Evolutionary conservation across 179 eudicot genomes (phyloP), one percentile per base, ranked within the genome.

Genomic region (Silene coronaria): DNA sequence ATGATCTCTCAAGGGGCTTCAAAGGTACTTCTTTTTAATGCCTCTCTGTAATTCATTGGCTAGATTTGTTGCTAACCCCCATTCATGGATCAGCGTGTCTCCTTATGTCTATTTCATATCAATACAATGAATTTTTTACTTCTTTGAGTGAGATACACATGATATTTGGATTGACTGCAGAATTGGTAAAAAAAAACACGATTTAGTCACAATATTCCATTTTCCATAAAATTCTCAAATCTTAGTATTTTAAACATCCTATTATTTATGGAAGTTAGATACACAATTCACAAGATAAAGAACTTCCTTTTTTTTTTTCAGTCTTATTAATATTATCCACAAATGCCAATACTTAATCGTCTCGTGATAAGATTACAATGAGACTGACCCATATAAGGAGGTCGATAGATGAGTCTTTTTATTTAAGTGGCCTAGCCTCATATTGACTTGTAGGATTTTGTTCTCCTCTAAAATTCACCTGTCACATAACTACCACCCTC

Each of bases 1-100:
- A 93, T 93, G 98, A 93, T 93, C 78, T 93, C 98, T 27, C 98
- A 93, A 82, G 98, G 98, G 66, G 98, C 98, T 76, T 91, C 97
- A 3, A 93, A 93, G 90, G 97, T 91, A 73, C 30, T 75, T 24
- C n/a, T 46, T 51, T 65, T 28, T 30, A 68, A 13, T 22, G 17
- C 17, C 55, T 48, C 55, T 23, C n/a, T 27, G 13, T 34, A 51
- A 71, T n/a, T 27, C 21, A 22, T 61, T 42, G 61, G 46, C n/a
- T 68, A 9, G 10, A 30, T 63, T 62, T 62, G 70, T 13, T 13
- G 4, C 46, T 66, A 34, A 42, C 48, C 48, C 48, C 48, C 48
- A 42, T 42, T 42, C 48, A 42, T 42, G 48, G 8, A 42, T 42
- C 48, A 42, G 0, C 1, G 4, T 32, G 68, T 17, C 38, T 26